Conservation (phyloP, 257 asterid species). For the Solanum neorickii region DNA sequence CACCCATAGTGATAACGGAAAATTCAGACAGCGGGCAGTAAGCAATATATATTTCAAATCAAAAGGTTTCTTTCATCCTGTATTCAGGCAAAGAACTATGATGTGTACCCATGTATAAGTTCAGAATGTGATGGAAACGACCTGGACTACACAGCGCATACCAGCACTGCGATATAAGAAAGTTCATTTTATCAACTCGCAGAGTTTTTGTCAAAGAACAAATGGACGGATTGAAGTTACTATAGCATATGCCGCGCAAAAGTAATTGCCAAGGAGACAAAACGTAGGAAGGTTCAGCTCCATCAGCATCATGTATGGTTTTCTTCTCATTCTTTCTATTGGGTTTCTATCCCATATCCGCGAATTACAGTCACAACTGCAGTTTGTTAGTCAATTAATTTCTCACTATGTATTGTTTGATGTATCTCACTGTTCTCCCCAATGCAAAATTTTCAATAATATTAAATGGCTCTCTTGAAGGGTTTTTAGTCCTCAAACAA, state of each 20-base stretch:
- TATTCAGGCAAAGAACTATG: not conserved
- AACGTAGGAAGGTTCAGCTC: not conserved
- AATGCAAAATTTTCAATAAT: not conserved
- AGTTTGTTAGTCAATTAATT: not conserved
- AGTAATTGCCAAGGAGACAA: not conserved
- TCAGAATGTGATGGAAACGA: not conserved
- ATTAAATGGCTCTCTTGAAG: not conserved
- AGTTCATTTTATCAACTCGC: not conserved
- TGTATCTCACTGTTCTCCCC: not conserved
- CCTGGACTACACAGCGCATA: not conserved
- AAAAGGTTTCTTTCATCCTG: not conserved
- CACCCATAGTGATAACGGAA: not conserved
- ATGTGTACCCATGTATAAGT: not conserved
- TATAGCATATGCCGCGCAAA: not conserved
- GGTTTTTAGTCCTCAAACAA: not conserved
- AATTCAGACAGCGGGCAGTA: not conserved
- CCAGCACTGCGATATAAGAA: not conserved
- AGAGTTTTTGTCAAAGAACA: not conserved
- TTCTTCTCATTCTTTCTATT: not conserved
- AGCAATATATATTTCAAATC: not conserved
- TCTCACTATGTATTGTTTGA: not conserved
- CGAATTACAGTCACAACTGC: not conserved
- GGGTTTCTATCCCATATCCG: not conserved
- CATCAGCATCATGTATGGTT: not conserved
- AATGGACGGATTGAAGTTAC: not conserved